A percentile compares a stretch with the other conserved stretches of the same genome.
Conservation (phyloP, 345 rosid genomes). For the Xanthoceras sorbifolium region DNA sequence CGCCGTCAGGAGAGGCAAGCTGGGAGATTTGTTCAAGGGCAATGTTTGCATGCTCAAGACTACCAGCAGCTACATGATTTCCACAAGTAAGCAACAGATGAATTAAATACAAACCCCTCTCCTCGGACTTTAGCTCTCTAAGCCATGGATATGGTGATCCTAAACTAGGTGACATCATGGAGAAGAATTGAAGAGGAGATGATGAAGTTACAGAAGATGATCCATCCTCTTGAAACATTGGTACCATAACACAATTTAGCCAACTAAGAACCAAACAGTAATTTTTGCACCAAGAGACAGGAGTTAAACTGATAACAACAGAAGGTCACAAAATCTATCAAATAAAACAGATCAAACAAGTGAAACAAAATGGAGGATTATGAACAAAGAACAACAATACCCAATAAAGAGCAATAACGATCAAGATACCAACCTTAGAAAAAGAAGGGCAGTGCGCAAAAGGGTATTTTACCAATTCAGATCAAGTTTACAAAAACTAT, state of each 20-base stretch:
- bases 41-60: conserved; percentile 81
- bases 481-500: conserved; percentile 9
- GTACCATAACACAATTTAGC: conserved; percentile 16
- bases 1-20: conserved; percentile 80
- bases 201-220: conserved; percentile 91
- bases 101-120: conserved; percentile 89
- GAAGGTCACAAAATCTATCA: not conserved
- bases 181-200: conserved; percentile 78
- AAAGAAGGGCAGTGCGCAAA: conserved; percentile 7
- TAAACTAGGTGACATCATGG: conserved; percentile 64
- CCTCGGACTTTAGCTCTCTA: conserved; percentile 88
- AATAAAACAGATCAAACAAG: conserved; percentile 4
- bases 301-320: too few relatives aligned
- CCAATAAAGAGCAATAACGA: not conserved
- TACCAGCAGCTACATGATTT: conserved; percentile 77
- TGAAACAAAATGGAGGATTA: conserved; percentile 6
- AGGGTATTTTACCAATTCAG: conserved; percentile 11
- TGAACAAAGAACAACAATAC: conserved; percentile 7
- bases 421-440: too few relatives aligned
- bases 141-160: conserved; percentile 79
- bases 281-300: conserved; percentile 2
- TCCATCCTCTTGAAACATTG: conserved; percentile 84
- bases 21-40: conserved; percentile 85
- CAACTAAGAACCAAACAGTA: conserved; percentile 3
- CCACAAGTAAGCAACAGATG: conserved; percentile 89